These are phyloP conservation scores for Clitoria ternatea DNA, from an alignment of 306 rosid genomes.

Conservation along the genomic window DNA sequence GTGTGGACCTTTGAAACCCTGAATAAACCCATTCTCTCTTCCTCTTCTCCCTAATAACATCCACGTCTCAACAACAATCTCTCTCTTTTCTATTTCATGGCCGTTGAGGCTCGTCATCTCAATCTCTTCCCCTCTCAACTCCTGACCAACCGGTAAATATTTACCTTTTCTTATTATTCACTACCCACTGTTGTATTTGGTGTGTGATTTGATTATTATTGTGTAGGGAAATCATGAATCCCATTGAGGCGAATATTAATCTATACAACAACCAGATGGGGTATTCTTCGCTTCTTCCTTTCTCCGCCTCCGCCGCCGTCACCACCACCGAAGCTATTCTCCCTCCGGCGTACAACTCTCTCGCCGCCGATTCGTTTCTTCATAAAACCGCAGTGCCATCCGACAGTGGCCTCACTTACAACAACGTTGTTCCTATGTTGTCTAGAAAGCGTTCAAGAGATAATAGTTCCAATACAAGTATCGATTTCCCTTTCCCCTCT, in stretches of 20 bases:
- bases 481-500: conserved; percentile 25
- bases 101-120: conserved; percentile 83
- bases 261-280: conserved; percentile 40
- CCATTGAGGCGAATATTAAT: conserved; percentile 35
- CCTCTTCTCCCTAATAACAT: neutral
- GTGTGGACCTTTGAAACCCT: conserved; percentile 43
- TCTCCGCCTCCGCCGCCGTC: conserved; percentile 41
- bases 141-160: conserved; percentile 47
- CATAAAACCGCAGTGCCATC: conserved; percentile 51
- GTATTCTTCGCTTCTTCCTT: conserved; percentile 39
- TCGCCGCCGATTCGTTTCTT: conserved; percentile 36
- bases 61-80: neutral
- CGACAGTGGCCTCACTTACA: conserved; percentile 64
- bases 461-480: neutral
- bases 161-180: neutral
- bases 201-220: neutral
- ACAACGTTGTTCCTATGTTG: conserved; percentile 23
- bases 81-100: conserved; percentile 41
- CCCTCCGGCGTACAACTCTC: conserved; percentile 36
- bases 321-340: conserved; percentile 36
- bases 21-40: conserved; percentile 45
- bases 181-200: neutral
- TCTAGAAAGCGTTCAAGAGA: conserved; percentile 72
- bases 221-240: conserved; percentile 49
- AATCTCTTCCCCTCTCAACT: conserved; percentile 66